Evolutionary conservation across 169 alveolate genomes (phyloP).

Genomic region (Eimeria sp.): DNA sequence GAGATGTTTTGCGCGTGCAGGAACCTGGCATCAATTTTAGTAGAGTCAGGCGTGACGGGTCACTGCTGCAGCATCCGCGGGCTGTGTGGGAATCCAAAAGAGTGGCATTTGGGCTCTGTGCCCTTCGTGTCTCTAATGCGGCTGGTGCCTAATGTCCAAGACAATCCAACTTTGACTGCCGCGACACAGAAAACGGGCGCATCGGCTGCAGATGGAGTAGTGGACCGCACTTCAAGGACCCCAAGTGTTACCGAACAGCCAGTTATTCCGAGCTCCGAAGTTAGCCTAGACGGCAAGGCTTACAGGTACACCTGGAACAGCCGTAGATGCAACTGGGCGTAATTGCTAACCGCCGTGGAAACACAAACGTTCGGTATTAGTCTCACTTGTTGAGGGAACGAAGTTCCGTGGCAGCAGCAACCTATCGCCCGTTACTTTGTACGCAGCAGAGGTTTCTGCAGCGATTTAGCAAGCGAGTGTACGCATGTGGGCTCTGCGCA

Average conservation of each 20-base stretch:
- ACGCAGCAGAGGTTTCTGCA: not conserved
- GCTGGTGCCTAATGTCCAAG: slow-evolving; percentile 89
- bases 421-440: not conserved
- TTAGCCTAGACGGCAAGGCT: slow-evolving; percentile 94
- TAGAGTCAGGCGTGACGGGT: slow-evolving; percentile 97
- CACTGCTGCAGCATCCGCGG: slow-evolving; percentile 96
- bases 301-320: slow-evolving; percentile 82
- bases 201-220: slow-evolving; percentile 83
- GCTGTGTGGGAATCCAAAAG: slow-evolving; percentile 92
- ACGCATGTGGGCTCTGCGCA: not conserved
- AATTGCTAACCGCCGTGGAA: not conserved
- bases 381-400: not conserved
- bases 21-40: slow-evolving; percentile 95
- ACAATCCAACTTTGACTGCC: slow-evolving; percentile 79
- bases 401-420: not conserved
- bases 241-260: slow-evolving; percentile 89
- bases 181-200: slow-evolving; percentile 81
- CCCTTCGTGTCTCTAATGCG: slow-evolving; percentile 95
- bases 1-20: slow-evolving; percentile 40
- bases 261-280: slow-evolving; percentile 96
- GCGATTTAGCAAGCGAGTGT: not conserved
- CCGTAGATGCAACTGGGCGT: not conserved
- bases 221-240: slow-evolving; percentile 63
- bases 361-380: not conserved
- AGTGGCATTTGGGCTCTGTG: slow-evolving; percentile 97